phyloP scores from a whole-genome alignment of 169 alveolate genomes.

The Miamiensis avidus region DNA sequence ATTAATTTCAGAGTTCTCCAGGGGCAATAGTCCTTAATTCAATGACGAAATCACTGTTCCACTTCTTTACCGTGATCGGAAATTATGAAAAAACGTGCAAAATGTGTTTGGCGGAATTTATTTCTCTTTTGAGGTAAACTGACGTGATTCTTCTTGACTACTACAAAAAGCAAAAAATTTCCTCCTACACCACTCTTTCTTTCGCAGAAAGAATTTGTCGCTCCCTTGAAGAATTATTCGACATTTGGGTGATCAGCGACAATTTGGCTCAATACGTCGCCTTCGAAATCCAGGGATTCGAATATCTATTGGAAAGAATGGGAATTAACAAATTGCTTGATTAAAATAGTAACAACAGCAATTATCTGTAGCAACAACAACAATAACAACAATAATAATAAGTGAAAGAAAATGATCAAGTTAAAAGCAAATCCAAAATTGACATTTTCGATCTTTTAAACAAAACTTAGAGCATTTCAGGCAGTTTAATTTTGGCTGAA shows the following conservation, averaged over 20 bases:
- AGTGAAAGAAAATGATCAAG: not conserved
- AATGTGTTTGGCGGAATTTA: not conserved
- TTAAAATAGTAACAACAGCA: not conserved
- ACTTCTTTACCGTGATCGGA: not conserved
- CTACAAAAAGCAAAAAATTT: not conserved
- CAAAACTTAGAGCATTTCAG: not conserved
- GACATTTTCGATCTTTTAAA: not conserved
- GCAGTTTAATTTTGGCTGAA: not conserved
- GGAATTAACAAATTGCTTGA: slow-evolving; percentile 1
- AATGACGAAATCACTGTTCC: not conserved
- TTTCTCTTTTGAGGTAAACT: not conserved
- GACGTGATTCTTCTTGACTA: not conserved
- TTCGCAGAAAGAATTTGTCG: slow-evolving; percentile 2
- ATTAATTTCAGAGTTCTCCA: not conserved
- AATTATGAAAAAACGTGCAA: not conserved
- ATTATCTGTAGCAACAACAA: not conserved
- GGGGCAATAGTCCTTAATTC: not conserved
- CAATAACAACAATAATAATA: not conserved
- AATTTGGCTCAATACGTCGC: slow-evolving; percentile 5
- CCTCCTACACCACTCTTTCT: not conserved
- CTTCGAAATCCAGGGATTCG: slow-evolving; percentile 6
- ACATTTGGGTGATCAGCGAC: not conserved
- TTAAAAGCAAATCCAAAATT: not conserved
- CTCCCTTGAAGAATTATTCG: slow-evolving; percentile 7
- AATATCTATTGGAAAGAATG: slow-evolving; percentile 16